Evolutionary conservation across 768 basidiomycete species (phyloP).

Genomic region (Mrakia blollopis): DNA sequence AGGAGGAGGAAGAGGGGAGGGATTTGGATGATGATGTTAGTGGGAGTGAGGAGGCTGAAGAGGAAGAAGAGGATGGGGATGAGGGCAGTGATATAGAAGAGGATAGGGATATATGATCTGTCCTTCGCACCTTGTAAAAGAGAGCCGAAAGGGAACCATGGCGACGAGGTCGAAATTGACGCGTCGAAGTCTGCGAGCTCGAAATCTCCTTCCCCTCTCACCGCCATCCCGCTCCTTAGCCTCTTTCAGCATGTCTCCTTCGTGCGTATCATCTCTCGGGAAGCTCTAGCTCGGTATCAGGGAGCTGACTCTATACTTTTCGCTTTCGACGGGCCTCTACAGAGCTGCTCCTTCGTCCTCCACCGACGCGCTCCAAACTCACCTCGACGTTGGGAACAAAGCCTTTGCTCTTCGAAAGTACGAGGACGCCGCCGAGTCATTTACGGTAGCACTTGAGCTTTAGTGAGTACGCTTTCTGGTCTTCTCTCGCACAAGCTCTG

Average conservation of each 20-base stretch:
- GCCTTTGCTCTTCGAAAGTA: constrained; percentile 82
- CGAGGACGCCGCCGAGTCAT: constrained; percentile 76
- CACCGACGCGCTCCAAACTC: constrained; percentile 9
- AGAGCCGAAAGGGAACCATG: not conserved
- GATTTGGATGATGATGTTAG: constrained; percentile 11
- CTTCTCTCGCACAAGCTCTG: not conserved
- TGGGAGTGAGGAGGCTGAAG: constrained; percentile 8
- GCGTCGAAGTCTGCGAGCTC: not conserved
- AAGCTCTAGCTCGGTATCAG: not conserved
- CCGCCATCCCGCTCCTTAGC: not conserved
- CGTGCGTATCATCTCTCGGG: not conserved
- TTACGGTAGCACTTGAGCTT: constrained; percentile 75
- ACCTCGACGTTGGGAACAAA: constrained; percentile 19
- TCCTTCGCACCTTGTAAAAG: not conserved
- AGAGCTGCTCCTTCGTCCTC: constrained; percentile 12
- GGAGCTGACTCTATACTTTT: not conserved
- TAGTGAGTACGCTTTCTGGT: constrained; percentile 54
- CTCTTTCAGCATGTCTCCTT: not conserved
- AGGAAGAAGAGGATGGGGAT: not conserved
- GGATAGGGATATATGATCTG: not conserved
- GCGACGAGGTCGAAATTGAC: not conserved
- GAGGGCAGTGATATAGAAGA: not conserved
- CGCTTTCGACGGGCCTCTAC: not conserved
- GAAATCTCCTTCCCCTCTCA: not conserved
- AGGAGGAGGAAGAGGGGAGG: not conserved